phyloP scores from a whole-genome alignment of 2,329 filamentous ascomycete species.

The Cercospora citrullina region DNA sequence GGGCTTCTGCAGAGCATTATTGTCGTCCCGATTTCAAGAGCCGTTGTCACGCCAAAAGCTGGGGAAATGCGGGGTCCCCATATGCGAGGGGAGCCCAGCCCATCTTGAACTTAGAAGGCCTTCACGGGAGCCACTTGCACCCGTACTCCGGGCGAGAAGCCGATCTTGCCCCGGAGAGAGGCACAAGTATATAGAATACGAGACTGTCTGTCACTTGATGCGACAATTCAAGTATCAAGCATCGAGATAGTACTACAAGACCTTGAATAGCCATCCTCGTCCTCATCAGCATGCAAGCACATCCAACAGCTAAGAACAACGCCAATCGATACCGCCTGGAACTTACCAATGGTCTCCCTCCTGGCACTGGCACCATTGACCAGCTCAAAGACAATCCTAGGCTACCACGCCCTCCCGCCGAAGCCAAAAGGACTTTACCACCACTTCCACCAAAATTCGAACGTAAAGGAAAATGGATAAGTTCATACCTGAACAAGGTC shows the following conservation, averaged over 20 bases:
- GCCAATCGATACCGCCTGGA: neutral
- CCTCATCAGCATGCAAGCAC: neutral
- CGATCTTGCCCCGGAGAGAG: neutral
- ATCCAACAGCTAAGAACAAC: neutral
- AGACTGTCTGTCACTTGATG: neutral
- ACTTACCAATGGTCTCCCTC: neutral
- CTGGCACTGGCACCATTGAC: neutral
- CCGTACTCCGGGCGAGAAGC: neutral
- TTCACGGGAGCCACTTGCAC: no score
- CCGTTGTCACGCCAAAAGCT: neutral
- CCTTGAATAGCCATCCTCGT: neutral
- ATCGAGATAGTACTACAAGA: neutral
- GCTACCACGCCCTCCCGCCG: neutral
- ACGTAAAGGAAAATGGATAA: neutral
- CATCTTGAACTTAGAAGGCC: neutral
- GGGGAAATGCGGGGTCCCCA: neutral
- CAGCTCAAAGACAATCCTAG: neutral
- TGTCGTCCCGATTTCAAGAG: no score
- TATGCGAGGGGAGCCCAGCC: neutral
- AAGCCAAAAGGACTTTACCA: neutral
- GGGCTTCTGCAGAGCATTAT: no score
- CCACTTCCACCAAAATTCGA: neutral
- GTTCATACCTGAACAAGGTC: neutral
- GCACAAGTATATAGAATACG: neutral
- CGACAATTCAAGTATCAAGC: neutral